phyloP scores from a whole-genome alignment of 2,329 filamentous ascomycete species.

The Neonectria punicea region DNA sequence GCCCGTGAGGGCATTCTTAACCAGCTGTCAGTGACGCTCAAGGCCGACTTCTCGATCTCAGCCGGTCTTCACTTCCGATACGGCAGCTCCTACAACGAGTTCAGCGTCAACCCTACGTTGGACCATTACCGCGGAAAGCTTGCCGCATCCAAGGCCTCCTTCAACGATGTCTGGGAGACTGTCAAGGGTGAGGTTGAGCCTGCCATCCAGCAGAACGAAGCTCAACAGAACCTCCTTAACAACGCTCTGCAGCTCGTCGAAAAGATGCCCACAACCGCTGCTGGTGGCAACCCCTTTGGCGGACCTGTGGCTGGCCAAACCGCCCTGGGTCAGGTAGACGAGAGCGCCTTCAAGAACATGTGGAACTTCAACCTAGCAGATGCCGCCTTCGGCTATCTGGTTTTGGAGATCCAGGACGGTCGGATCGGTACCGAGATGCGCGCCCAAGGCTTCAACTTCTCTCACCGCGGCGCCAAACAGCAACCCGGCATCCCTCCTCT shows the following conservation, averaged over 20 bases:
- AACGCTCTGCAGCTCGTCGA: slow-evolving; percentile 94
- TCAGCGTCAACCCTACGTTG: slow-evolving; percentile 96
- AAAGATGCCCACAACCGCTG: slow-evolving; percentile 96
- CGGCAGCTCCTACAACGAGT: slow-evolving; percentile 99
- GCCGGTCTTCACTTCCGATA: slow-evolving; percentile 98
- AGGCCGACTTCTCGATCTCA: slow-evolving; percentile 98
- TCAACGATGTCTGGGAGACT: slow-evolving; percentile 99
- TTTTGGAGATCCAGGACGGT: slow-evolving; percentile 93
- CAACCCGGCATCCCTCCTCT: slow-evolving; percentile 52
- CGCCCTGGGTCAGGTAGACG: slow-evolving; percentile 89
- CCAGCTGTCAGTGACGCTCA: slow-evolving; percentile 95
- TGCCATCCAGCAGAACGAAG: slow-evolving; percentile 91
- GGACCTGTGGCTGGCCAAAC: slow-evolving; percentile 79
- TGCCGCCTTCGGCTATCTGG: slow-evolving; percentile 95
- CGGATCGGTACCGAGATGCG: slow-evolving; percentile 98
- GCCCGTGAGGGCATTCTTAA: slow-evolving; percentile 96
- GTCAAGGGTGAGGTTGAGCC: slow-evolving; percentile 96
- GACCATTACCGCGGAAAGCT: slow-evolving; percentile 99
- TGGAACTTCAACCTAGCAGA: slow-evolving; percentile 99
- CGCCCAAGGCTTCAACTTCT: slow-evolving; percentile 99
- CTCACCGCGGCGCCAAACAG: slow-evolving; percentile 90
- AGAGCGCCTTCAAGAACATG: slow-evolving; percentile 99
- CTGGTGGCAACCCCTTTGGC: slow-evolving; percentile 96
- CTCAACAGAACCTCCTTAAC: slow-evolving; percentile 90
- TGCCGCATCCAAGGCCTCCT: slow-evolving; percentile 96